Evolutionary conservation across 768 basidiomycete genomes (phyloP).

Genomic region (Trametes cinnabarina): DNA sequence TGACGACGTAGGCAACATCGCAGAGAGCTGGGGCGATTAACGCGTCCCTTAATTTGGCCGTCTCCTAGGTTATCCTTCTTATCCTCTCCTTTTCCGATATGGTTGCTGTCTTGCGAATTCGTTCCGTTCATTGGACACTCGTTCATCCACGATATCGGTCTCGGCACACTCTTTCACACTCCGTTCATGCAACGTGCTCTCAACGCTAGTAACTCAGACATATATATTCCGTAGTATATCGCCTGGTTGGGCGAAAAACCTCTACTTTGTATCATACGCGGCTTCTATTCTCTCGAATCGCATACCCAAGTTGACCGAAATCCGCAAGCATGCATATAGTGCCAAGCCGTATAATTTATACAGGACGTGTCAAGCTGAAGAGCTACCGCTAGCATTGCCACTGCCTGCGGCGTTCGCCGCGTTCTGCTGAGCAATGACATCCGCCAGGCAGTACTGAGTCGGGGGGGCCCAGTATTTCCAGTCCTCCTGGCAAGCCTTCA

Average conservation of each 20-base stretch:
- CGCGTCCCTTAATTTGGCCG: neutral
- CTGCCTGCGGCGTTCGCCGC: neutral
- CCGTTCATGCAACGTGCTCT: neutral
- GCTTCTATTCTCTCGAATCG: no score
- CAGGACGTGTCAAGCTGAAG: neutral
- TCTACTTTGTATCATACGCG: no score
- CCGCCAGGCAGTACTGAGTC: neutral
- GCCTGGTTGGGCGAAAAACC: no score
- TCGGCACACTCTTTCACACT: neutral
- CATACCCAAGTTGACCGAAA: no score
- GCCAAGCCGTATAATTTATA: neutral
- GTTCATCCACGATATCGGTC: conserved; percentile 1
- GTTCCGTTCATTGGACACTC: neutral
- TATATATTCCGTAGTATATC: no score
- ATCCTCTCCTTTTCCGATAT: no score
- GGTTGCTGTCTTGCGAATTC: neutral
- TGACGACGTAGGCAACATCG: conserved; percentile 32
- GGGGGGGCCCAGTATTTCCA: neutral
- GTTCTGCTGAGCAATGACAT: neutral
- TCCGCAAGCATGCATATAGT: no score
- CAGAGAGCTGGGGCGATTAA: conserved; percentile 35
- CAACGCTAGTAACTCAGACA: neutral
- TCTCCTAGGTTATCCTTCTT: neutral
- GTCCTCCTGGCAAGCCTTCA: conserved; percentile 19
- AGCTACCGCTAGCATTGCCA: neutral